Evolutionary conservation across 192 early-diverging fungal species (phyloP).

Genomic region (Coemansia sp.): DNA sequence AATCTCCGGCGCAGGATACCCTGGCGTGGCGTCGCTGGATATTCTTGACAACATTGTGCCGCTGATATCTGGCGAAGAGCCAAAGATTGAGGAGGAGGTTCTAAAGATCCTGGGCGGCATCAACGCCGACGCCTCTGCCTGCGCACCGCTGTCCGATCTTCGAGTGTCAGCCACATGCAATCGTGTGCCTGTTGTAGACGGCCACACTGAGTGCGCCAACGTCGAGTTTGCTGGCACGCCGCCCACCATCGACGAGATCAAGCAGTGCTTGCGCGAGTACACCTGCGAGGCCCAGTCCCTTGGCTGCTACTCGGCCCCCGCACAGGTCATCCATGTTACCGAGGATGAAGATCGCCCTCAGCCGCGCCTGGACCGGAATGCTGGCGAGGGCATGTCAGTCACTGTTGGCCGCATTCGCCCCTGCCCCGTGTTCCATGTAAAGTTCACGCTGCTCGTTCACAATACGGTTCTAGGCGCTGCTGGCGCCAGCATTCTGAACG

Average conservation of each 20-base stretch:
- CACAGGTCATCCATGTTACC: slow-evolving; percentile 70
- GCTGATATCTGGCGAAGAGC: slow-evolving; percentile 91
- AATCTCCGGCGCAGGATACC: slow-evolving; percentile 96
- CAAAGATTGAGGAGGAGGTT: slow-evolving; percentile 95
- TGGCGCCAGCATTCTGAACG: slow-evolving; percentile 89
- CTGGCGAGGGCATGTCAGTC: slow-evolving; percentile 81
- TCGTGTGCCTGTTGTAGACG: slow-evolving; percentile 95
- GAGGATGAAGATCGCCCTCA: slow-evolving; percentile 85
- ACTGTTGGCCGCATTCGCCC: slow-evolving; percentile 87
- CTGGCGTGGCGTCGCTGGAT: slow-evolving; percentile 91
- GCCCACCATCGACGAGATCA: slow-evolving; percentile 77
- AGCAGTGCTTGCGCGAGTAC: slow-evolving; percentile 69
- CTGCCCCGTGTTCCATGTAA: slow-evolving; percentile 88
- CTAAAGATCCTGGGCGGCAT: slow-evolving; percentile 86
- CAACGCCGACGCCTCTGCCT: slow-evolving; percentile 47
- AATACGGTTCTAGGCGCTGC: slow-evolving; percentile 97
- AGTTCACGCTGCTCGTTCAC: slow-evolving; percentile 87
- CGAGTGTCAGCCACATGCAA: slow-evolving; percentile 94
- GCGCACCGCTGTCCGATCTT: slow-evolving; percentile 55
- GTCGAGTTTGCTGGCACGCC: slow-evolving; percentile 70
- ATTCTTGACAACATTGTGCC: slow-evolving; percentile 97
- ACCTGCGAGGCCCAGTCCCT: slow-evolving; percentile 78
- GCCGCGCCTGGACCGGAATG: slow-evolving; percentile 87
- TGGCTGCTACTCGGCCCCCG: slow-evolving; percentile 76
- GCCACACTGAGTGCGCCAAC: slow-evolving; percentile 88